phyloP scores from a whole-genome alignment of 495 filamentous ascomycete species.

The Geopyxis carbonaria region DNA sequence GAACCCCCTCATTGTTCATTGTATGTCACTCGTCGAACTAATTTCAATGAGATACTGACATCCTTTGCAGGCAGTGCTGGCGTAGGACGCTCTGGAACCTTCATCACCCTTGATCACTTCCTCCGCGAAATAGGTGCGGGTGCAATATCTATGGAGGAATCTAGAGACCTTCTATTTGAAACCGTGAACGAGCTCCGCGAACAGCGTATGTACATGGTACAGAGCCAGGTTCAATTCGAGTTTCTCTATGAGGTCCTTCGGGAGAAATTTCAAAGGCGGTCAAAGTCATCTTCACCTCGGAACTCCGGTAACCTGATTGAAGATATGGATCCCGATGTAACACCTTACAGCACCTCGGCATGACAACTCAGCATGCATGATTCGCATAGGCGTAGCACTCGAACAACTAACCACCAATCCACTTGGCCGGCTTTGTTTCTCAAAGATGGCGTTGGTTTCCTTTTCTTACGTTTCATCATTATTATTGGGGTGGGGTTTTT shows the following conservation, averaged over 20 bases:
- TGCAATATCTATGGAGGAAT: conserved; percentile 15
- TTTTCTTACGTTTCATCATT: too few species aligned
- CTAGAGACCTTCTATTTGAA: conserved; percentile 39
- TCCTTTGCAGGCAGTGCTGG: conserved; percentile 39
- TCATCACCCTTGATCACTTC: conserved; percentile 85
- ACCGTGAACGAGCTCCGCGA: conserved; percentile 68
- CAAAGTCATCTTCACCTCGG: conserved; percentile 19
- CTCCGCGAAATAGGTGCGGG: conserved; percentile 66
- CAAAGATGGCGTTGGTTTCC: too few species aligned
- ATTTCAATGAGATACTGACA: conserved; percentile 2
- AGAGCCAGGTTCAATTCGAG: conserved; percentile 65
- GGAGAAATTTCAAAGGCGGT: conserved; percentile 36
- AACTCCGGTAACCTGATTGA: conserved; percentile 1
- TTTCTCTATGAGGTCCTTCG: conserved; percentile 82
- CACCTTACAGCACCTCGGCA: too few species aligned
- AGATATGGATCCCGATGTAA: too few species aligned
- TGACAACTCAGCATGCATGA: too few species aligned
- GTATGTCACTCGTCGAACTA: conserved; percentile 11
- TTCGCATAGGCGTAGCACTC: too few species aligned
- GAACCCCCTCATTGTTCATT: conserved; percentile 74
- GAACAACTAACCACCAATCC: too few species aligned
- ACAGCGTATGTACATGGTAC: conserved; percentile 93
- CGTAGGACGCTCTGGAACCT: conserved; percentile 85
- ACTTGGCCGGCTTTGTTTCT: too few species aligned
- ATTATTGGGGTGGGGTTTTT: too few species aligned